These are phyloP conservation scores for Wickerhamomyces ciferrii DNA, from an alignment of 805 yeast species.

Conservation along the genomic window DNA sequence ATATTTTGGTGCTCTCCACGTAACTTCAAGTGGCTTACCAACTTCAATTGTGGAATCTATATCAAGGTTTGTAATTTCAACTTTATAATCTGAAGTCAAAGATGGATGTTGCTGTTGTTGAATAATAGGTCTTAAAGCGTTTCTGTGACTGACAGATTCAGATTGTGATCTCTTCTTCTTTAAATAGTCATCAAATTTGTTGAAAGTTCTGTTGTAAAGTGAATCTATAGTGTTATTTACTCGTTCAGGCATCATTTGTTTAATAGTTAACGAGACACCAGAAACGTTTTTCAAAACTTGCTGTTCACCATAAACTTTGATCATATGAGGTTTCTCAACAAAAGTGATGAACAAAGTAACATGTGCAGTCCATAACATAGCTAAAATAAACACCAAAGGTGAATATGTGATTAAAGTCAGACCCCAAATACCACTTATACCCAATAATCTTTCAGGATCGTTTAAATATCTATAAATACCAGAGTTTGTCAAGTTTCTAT, in stretches of 20 bases:
- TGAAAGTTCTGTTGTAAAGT: conserved; percentile 36
- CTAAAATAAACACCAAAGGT: conserved; percentile 40
- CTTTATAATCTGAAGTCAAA: conserved; percentile 26
- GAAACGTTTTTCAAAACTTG: conserved; percentile 51
- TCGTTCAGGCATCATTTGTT: conserved; percentile 29
- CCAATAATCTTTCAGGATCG: conserved; percentile 76
- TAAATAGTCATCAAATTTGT: conserved; percentile 25
- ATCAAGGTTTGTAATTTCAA: conserved; percentile 17
- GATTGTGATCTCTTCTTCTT: conserved; percentile 20
- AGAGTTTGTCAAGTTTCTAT: conserved; percentile 56
- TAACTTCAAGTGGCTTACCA: conserved; percentile 50
- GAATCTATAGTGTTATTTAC: conserved; percentile 37
- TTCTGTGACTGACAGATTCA: conserved; percentile 11
- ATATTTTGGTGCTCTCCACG: conserved; percentile 47
- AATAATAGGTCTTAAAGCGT: neutral
- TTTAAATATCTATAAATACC: conserved; percentile 80
- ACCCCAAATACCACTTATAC: conserved; percentile 80
- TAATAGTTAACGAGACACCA: conserved; percentile 30
- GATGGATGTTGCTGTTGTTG: neutral
- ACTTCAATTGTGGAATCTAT: conserved; percentile 22
- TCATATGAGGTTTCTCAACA: conserved; percentile 76
- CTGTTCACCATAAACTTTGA: conserved; percentile 64
- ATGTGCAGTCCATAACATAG: conserved; percentile 61
- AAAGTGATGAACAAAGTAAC: conserved; percentile 64
- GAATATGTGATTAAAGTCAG: conserved; percentile 55